These are phyloP conservation scores for Fusarium musae DNA, from an alignment of 2,329 filamentous ascomycete genomes.

Conservation along the genomic window DNA sequence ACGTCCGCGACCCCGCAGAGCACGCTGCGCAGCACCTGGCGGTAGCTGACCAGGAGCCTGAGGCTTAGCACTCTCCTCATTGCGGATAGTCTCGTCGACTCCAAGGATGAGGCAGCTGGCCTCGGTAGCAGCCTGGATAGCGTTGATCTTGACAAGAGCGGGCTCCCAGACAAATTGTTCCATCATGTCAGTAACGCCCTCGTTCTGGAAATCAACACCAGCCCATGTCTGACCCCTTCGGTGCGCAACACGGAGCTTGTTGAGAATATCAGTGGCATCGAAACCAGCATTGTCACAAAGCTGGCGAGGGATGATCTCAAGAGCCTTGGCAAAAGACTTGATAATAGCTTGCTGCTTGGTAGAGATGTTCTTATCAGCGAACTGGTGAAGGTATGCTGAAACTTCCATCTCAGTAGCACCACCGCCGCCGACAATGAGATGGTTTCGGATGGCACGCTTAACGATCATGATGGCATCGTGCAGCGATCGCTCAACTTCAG, in stretches of 20 bases:
- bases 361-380: constrained; percentile 89
- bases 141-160: constrained; percentile 94
- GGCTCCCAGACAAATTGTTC: constrained; percentile 98
- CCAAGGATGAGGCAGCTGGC: constrained; percentile 94
- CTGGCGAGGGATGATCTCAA: constrained; percentile 96
- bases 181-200: constrained; percentile 95
- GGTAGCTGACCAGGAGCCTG: constrained; percentile 83
- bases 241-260: constrained; percentile 95
- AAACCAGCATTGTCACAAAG: constrained; percentile 99
- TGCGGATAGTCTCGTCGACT: constrained; percentile 98
- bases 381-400: constrained; percentile 91
- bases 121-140: constrained; percentile 94
- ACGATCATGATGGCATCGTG: constrained; percentile 99
- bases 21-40: constrained; percentile 87
- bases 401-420: constrained; percentile 97
- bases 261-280: constrained; percentile 97
- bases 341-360: constrained; percentile 98
- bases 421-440: constrained; percentile 92
- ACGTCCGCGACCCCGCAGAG: constrained; percentile 82
- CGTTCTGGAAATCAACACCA: constrained; percentile 92
- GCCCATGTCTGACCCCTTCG: constrained; percentile 93
- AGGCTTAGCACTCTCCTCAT: constrained; percentile 89
- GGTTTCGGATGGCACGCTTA: constrained; percentile 96
- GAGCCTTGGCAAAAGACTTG: constrained; percentile 96
- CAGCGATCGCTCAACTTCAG: constrained; percentile 95